These are phyloP conservation scores for Fusarium stilboides DNA, from an alignment of 2,329 filamentous ascomycete genomes.

Conservation along the genomic window DNA sequence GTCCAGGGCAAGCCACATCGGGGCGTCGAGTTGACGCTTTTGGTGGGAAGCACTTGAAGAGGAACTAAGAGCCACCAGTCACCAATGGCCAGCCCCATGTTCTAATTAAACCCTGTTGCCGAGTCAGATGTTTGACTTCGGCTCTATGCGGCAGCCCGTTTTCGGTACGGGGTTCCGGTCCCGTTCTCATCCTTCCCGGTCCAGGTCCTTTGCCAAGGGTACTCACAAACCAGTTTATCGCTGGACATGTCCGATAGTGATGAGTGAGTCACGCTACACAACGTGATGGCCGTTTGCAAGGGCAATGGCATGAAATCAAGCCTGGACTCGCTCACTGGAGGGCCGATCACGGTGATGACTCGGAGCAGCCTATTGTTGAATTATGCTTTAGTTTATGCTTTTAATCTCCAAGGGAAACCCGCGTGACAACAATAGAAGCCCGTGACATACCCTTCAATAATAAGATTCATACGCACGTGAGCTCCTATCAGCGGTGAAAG, in stretches of 20 bases:
- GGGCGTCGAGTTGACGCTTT: slow-evolving; percentile 39
- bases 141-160: slow-evolving; percentile 40
- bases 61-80: slow-evolving; percentile 7
- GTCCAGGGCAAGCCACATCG: slow-evolving; percentile 46
- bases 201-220: slow-evolving; percentile 34
- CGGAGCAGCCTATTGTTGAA: slow-evolving; percentile 23
- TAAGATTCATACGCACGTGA: slow-evolving; percentile 16
- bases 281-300: slow-evolving; percentile 7
- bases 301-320: slow-evolving; percentile 18
- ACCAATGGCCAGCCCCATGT: slow-evolving; percentile 23
- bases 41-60: slow-evolving; percentile 43
- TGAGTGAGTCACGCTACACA: slow-evolving; percentile 40
- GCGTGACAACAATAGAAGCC: slow-evolving; percentile 35
- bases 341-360: slow-evolving; percentile 35
- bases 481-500: slow-evolving; percentile 36
- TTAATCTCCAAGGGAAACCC: slow-evolving; percentile 21
- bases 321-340: slow-evolving; percentile 11
- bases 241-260: slow-evolving; percentile 23
- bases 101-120: slow-evolving; percentile 50
- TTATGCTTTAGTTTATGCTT: slow-evolving; percentile 16
- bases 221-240: slow-evolving; percentile 21
- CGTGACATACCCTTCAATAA: slow-evolving; percentile 9
- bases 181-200: slow-evolving; percentile 27
- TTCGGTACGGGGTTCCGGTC: slow-evolving; percentile 36
- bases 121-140: slow-evolving; percentile 46